A percentile compares a stretch with the other conserved stretches of the same genome.
phyloP scores from a whole-genome alignment of 352 stramenopile genomes.

The Globisporangium viniferum region DNA sequence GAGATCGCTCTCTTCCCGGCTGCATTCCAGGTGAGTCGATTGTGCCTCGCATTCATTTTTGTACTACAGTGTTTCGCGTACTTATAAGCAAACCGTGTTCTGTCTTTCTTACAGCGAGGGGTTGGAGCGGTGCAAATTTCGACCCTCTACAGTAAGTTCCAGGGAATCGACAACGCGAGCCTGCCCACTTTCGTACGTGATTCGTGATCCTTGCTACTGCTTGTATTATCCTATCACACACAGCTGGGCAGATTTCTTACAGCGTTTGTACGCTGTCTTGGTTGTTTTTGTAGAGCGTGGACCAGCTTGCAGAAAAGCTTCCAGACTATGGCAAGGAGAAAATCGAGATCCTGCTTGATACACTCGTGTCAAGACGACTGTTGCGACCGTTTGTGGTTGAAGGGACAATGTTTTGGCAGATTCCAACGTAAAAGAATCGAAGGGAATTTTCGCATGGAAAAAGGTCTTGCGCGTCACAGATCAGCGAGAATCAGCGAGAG shows the following conservation, averaged over 20 bases:
- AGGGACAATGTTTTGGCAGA: conserved; percentile 86
- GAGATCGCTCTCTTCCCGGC: conserved; percentile 65
- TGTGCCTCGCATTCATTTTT: neutral
- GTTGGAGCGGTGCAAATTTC: conserved; percentile 80
- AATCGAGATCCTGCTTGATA: conserved; percentile 78
- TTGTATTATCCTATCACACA: neutral
- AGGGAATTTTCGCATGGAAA: neutral
- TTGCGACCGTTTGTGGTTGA: conserved; percentile 81
- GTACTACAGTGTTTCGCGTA: neutral
- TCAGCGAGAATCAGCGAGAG: neutral
- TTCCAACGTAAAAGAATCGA: conserved; percentile 26
- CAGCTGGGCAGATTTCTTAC: neutral
- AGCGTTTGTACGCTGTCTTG: neutral
- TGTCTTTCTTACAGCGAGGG: conserved; percentile 39
- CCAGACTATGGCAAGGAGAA: conserved; percentile 64
- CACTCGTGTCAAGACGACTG: conserved; percentile 66
- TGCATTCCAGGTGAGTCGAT: conserved; percentile 61
- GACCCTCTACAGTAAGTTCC: conserved; percentile 85
- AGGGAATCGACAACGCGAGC: conserved; percentile 36
- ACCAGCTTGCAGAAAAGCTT: conserved; percentile 66
- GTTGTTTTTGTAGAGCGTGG: conserved; percentile 43
- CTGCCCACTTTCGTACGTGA: conserved; percentile 64
- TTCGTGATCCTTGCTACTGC: neutral
- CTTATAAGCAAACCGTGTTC: neutral
- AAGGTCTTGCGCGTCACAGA: neutral